Base-by-base conservation (phyloP, 140 eudicot genomes). In the Erigeron philadelphicus region DNA sequence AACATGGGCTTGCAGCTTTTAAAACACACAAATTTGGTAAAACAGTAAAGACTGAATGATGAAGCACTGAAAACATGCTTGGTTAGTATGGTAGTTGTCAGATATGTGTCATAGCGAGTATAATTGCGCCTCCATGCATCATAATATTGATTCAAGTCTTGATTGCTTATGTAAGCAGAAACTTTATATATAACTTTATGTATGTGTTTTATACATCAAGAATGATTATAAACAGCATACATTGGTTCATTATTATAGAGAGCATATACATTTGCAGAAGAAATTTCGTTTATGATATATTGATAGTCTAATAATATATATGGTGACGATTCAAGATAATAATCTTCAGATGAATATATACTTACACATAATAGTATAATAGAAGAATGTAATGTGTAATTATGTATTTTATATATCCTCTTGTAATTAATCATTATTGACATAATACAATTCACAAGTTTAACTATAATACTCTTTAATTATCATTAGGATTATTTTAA, bases 101-200 rank as follows among this genome's bases (percentile, higher is more conserved):
- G 38, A 31, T 31, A 31, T 12, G 0, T 8, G n/a, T 21, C 75
- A 53, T 65, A 54, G 50, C 75, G 64, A 55, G 74, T 75, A 79
- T 83, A 44, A 69, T 81, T 74, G 73, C 73, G 68, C 50, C 72
- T 68, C 67, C 64, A 72, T 63, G 68, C 60, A 80, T 83, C 76
- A 84, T 74, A 69, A 67, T 40, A 71, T 70, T 43, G 52, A 41
- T 43, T 72, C 72, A 74, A 50, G 72, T 52, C 53, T 21, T 45
- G 61, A 65, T 71, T 74, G 63, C 75, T 75, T 79, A 64, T 42
- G 17, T 82, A 60, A 67, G 68, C 61, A 67, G 72, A 67, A 68
- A 68, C 71, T 67, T 72, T 67, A 56, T 59, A 63, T 48, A 61
- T 61, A 62, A 43, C 48, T 55, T 77, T 6, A 44, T 46, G 67